phyloP scores from a whole-genome alignment of 371 early-diverging fungal genomes.

The Mucor indicus region DNA sequence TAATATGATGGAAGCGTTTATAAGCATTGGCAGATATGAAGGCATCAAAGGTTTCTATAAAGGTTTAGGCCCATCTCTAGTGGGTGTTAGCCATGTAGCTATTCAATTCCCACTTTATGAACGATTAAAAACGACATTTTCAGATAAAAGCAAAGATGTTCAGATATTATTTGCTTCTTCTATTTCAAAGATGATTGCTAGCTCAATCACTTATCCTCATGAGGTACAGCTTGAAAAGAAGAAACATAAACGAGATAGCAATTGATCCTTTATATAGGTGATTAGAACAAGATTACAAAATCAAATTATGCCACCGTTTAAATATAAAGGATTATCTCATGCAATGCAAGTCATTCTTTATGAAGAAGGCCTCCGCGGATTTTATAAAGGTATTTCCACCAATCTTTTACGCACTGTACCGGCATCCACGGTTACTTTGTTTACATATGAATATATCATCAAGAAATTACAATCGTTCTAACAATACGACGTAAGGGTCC shows the following conservation, averaged over 20 bases:
- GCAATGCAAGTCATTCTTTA: slow-evolving; percentile 63
- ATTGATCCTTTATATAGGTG: slow-evolving; percentile 32
- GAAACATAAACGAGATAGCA: slow-evolving; percentile 72
- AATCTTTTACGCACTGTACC: slow-evolving; percentile 91
- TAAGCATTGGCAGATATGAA: slow-evolving; percentile 63
- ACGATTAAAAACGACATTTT: slow-evolving; percentile 60
- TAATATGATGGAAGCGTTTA: slow-evolving; percentile 69
- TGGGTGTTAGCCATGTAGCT: slow-evolving; percentile 92
- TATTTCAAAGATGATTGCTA: slow-evolving; percentile 86
- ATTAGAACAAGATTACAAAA: slow-evolving; percentile 90
- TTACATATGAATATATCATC: slow-evolving; percentile 76
- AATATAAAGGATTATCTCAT: slow-evolving; percentile 78
- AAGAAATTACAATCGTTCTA: too few species aligned
- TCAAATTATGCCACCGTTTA: slow-evolving; percentile 66
- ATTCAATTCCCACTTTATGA: slow-evolving; percentile 97
- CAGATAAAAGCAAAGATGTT: slow-evolving; percentile 21
- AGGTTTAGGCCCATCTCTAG: slow-evolving; percentile 84
- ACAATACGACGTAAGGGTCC: too few species aligned
- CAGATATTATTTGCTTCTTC: slow-evolving; percentile 61
- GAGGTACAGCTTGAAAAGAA: slow-evolving; percentile 35
- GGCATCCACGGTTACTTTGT: slow-evolving; percentile 80
- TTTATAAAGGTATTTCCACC: slow-evolving; percentile 86
- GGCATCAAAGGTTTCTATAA: slow-evolving; percentile 82
- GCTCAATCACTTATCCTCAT: slow-evolving; percentile 83
- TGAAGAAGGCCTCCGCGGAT: slow-evolving; percentile 80